Percentiles rank a stretch among this genome's conserved stretches.
phyloP scores from a whole-genome alignment of 768 basidiomycete genomes.

The Jaapia argillacea region DNA sequence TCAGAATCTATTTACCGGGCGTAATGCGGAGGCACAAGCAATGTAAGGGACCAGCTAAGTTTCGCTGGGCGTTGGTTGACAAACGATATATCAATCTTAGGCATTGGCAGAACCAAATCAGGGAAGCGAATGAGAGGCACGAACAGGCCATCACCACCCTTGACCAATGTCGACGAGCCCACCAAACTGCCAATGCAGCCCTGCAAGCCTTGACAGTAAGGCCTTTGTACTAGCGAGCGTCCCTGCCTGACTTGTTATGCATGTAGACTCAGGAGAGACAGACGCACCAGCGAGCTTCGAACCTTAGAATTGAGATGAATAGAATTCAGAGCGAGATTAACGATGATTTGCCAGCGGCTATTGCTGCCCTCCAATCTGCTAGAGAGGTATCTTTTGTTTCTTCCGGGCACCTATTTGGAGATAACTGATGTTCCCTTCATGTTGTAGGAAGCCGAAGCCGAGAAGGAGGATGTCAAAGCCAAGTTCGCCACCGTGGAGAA shows the following conservation, averaged over 20 bases:
- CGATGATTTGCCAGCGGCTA: slow-evolving; percentile 56
- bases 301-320: slow-evolving; percentile 2
- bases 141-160: too few species aligned
- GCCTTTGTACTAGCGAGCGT: too few species aligned
- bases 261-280: neutral
- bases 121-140: too few species aligned
- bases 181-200: too few species aligned
- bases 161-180: too few species aligned
- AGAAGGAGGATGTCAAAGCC: slow-evolving; percentile 33
- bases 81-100: too few species aligned
- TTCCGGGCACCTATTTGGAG: neutral
- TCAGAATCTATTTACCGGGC: slow-evolving; percentile 7
- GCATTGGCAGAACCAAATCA: too few species aligned
- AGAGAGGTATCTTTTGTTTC: slow-evolving; percentile 38
- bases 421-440: neutral
- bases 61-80: too few species aligned
- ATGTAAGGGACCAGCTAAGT: too few species aligned
- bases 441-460: slow-evolving; percentile 42
- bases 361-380: slow-evolving; percentile 44
- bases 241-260: neutral
- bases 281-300: neutral
- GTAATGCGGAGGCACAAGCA: slow-evolving; percentile 9
- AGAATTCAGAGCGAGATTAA: slow-evolving; percentile 50
- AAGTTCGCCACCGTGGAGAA: slow-evolving; percentile 34
- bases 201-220: too few species aligned